Percentiles rank a stretch among this genome's conserved stretches.
phyloP scores from a whole-genome alignment of 2,329 filamentous ascomycete genomes.

The Colletotrichum spaethianum region DNA sequence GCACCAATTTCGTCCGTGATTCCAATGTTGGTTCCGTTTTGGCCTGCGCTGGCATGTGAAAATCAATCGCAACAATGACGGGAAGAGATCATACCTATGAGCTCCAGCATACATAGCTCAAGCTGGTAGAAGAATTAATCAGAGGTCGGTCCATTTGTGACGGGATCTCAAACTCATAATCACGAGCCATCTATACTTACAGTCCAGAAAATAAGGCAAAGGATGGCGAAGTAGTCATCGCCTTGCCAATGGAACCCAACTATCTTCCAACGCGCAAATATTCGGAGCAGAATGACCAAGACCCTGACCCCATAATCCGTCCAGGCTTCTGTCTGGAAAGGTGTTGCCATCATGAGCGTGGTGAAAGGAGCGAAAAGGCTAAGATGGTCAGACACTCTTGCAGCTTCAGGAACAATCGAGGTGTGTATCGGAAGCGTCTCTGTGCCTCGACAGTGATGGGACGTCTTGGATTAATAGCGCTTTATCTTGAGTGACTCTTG shows the following conservation, averaged over 20 bases:
- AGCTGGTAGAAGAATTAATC: neutral
- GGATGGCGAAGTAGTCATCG: slow-evolving; percentile 58
- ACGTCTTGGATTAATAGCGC: slow-evolving; percentile 26
- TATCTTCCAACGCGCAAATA: slow-evolving; percentile 54
- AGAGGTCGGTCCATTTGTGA: too few relatives aligned
- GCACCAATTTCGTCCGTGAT: slow-evolving; percentile 50
- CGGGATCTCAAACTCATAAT: too few relatives aligned
- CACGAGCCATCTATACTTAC: slow-evolving; percentile 42
- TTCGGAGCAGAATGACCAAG: slow-evolving; percentile 54
- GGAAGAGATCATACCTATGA: slow-evolving; percentile 10
- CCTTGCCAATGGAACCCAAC: slow-evolving; percentile 59
- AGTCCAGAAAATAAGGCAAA: slow-evolving; percentile 55
- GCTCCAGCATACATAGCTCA: slow-evolving; percentile 30
- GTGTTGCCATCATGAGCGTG: slow-evolving; percentile 49
- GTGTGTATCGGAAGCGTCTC: neutral
- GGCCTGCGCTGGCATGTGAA: slow-evolving; percentile 44
- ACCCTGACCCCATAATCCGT: slow-evolving; percentile 58
- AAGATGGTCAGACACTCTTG: neutral
- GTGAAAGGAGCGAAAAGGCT: neutral
- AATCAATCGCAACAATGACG: neutral
- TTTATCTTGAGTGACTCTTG: neutral
- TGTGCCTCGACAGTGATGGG: neutral
- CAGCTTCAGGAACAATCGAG: neutral
- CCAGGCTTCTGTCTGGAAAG: slow-evolving; percentile 61
- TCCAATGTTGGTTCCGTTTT: slow-evolving; percentile 56